A percentile compares a stretch with the other conserved stretches of the same genome.
Conservation (phyloP, 2,329 filamentous ascomycete species). For the Xylaria sp. region DNA sequence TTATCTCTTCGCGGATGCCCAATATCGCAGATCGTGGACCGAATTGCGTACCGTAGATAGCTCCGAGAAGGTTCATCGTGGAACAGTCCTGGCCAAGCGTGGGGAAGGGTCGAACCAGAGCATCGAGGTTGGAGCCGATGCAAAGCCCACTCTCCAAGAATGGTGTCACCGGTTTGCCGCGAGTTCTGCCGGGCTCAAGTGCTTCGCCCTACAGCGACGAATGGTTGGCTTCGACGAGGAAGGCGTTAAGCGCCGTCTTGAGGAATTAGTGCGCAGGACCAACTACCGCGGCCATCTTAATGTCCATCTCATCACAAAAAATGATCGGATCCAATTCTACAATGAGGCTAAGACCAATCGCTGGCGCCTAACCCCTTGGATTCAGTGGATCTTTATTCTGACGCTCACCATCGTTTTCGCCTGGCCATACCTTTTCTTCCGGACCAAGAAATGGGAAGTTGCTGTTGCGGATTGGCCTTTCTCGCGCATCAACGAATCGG, state of each 20-base stretch:
- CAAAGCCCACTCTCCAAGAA: slow-evolving; percentile 57
- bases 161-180: slow-evolving; percentile 77
- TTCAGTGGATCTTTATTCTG: slow-evolving; percentile 72
- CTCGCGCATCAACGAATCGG: slow-evolving; percentile 51
- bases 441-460: slow-evolving; percentile 74
- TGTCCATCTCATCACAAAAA: slow-evolving; percentile 68
- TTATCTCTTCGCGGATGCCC: slow-evolving; percentile 61
- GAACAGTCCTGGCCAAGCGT: slow-evolving; percentile 62
- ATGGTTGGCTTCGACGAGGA: slow-evolving; percentile 70
- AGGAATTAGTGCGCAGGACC: slow-evolving; percentile 67
- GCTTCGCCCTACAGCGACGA: slow-evolving; percentile 61
- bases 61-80: slow-evolving; percentile 70
- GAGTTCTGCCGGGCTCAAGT: slow-evolving; percentile 66
- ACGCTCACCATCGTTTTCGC: slow-evolving; percentile 74
- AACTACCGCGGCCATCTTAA: slow-evolving; percentile 72
- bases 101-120: slow-evolving; percentile 52
- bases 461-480: slow-evolving; percentile 70
- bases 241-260: slow-evolving; percentile 61
- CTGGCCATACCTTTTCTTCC: slow-evolving; percentile 76
- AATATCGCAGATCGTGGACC: slow-evolving; percentile 53
- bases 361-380: slow-evolving; percentile 72
- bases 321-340: slow-evolving; percentile 69
- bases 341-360: slow-evolving; percentile 69
- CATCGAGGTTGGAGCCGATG: slow-evolving; percentile 55
- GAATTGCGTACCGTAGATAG: slow-evolving; percentile 64